Base-by-base conservation (phyloP, 768 basidiomycete genomes). In the Hydnum rufescens region DNA sequence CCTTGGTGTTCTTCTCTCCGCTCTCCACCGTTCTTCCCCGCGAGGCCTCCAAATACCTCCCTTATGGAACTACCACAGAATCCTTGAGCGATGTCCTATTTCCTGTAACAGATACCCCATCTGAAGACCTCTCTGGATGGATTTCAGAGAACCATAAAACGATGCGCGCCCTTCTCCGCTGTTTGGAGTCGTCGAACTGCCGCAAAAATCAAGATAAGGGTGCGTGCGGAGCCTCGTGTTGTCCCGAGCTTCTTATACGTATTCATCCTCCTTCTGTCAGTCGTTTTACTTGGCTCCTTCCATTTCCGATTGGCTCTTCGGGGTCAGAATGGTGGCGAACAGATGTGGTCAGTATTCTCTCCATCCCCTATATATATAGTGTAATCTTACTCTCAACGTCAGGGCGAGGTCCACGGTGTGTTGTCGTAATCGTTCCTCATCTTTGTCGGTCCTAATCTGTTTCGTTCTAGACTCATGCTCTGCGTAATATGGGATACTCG, bases 281-380 rank as follows among this genome's bases (percentile, higher is more conserved):
- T 47, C 26, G 44, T 54, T 22, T 3, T 54, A 13, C 53, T 54
- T 18, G 19, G 3, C 1, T 54, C 30, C 23, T 19, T 34, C 2
- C 48, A 54, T 26, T 54, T 54, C 26, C 26, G 4, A 3, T n/a
- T 4, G 18, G 44, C 49, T 1, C 23, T 54, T 19, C n/a, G 29
- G 25, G 53, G 53, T 23, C 3, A n/a, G 18, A 16, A 25, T 4
- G 28, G 31, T 31, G 53, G 53, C 22, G 53, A 54, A 34, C 18
- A 54, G 31, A 52, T 54, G 5, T 54, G 53, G 53, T 50, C 23
- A 5, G 53, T 31, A 3, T 54, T 44, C 25, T 26, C 26, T 25
- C 29, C 29, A 19, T 22, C 16, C 47, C 50, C 49, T 22, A 26
- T 3, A 3, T 29, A 16, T n/a, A 42, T 19, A 2, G 22, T 2